A percentile compares a stretch with the other conserved stretches of the same genome.
phyloP scores from a whole-genome alignment of 2,329 filamentous ascomycete genomes.

The Chaetomium olivaceum region DNA sequence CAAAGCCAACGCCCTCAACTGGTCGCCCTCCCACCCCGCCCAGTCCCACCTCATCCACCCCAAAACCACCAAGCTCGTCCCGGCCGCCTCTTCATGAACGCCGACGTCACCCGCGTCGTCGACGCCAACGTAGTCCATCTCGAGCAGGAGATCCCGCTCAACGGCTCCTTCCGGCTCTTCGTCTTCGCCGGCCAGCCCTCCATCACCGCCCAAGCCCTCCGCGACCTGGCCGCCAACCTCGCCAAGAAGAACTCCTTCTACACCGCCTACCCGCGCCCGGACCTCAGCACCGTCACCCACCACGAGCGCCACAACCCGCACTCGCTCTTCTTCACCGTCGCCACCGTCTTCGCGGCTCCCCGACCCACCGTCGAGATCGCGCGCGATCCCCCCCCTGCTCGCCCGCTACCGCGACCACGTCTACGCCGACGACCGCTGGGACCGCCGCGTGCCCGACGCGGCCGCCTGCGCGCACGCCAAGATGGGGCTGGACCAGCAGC shows the following conservation, averaged over 20 bases:
- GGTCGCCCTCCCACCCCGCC: conserved; percentile 71
- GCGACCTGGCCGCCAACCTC: conserved; percentile 68
- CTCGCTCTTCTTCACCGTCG: conserved; percentile 77
- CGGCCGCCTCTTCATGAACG: conserved; percentile 73
- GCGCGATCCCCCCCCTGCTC: conserved; percentile 67
- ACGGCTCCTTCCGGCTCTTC: conserved; percentile 84
- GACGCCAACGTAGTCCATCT: conserved; percentile 89
- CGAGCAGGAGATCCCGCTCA: conserved; percentile 85
- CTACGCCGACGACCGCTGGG: conserved; percentile 82
- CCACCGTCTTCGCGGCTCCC: conserved; percentile 69
- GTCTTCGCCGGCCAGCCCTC: conserved; percentile 74
- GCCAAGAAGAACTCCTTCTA: conserved; percentile 71
- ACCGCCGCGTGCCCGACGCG: conserved; percentile 67
- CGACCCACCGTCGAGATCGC: conserved; percentile 72
- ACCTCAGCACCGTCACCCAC: conserved; percentile 64
- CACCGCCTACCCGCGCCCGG: conserved; percentile 61
- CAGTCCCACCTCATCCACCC: conserved; percentile 70
- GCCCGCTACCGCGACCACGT: conserved; percentile 77
- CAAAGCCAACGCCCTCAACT: conserved; percentile 79
- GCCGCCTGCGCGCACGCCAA: conserved; percentile 79
- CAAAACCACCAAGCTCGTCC: conserved; percentile 62
- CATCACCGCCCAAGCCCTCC: conserved; percentile 62
- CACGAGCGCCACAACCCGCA: conserved; percentile 86
- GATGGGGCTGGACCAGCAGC: conserved; percentile 74
- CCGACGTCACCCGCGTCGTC: conserved; percentile 80